Evolutionary conservation across 2,329 filamentous ascomycete species (phyloP).

Genomic region (Dactylellina sp.): DNA sequence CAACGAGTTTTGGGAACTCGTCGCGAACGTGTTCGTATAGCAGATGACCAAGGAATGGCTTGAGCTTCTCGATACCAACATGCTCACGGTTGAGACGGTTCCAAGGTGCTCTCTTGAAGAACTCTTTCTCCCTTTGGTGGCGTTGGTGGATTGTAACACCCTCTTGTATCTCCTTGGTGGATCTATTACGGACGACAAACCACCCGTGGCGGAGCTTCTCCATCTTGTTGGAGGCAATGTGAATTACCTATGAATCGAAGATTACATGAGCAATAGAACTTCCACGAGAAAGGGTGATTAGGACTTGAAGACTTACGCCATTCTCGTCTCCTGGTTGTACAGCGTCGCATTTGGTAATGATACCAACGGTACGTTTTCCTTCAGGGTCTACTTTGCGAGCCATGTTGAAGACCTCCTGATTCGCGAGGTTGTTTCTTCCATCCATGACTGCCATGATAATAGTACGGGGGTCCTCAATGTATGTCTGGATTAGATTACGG

Average conservation of each 20-base stretch:
- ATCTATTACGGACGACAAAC: constrained; percentile 60
- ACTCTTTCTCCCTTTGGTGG: constrained; percentile 57
- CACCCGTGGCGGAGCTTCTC: constrained; percentile 59
- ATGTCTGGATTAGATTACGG: constrained; percentile 58
- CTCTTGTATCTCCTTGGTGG: constrained; percentile 59
- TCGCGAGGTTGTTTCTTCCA: constrained; percentile 58
- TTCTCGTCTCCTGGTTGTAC: constrained; percentile 58
- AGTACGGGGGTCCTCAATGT: constrained; percentile 59
- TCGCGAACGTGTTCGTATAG: constrained; percentile 65
- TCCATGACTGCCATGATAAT: constrained; percentile 60
- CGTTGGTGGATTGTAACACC: constrained; percentile 57
- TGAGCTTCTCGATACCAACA: constrained; percentile 65
- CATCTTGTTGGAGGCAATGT: constrained; percentile 39
- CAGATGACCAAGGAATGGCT: constrained; percentile 64
- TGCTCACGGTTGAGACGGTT: constrained; percentile 60
- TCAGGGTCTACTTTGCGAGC: constrained; percentile 59
- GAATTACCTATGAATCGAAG: constrained; percentile 18
- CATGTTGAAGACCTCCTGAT: constrained; percentile 60
- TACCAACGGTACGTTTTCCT: constrained; percentile 59
- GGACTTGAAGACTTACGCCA: constrained; percentile 22
- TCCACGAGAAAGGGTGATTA: too few relatives aligned
- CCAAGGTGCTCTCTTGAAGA: constrained; percentile 59
- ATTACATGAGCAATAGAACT: too few relatives aligned
- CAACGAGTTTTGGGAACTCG: constrained; percentile 66
- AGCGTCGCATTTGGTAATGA: constrained; percentile 61